phyloP scores from a whole-genome alignment of 176 grass and related monocot species.

The Ensete glaucum region DNA sequence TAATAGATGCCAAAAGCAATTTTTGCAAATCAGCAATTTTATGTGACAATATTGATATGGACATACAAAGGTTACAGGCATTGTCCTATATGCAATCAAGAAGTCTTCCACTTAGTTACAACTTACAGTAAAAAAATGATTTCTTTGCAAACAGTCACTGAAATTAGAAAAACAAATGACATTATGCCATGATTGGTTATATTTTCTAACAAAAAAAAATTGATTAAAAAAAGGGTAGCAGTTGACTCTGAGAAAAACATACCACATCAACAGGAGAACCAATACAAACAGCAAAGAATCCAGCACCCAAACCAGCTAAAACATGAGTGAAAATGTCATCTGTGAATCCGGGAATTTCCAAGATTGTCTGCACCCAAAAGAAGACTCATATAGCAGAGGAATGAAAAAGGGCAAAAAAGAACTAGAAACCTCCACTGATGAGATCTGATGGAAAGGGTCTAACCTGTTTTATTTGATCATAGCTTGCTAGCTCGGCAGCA shows the following conservation, averaged over 20 bases:
- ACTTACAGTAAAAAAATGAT: background rate
- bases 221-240: background rate
- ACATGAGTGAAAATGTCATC: conserved; percentile 85
- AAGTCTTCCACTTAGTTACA: background rate
- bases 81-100: background rate
- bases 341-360: conserved; percentile 87
- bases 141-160: background rate
- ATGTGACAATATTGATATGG: background rate
- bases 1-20: background rate
- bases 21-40: background rate
- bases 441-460: background rate
- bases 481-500: conserved; percentile 86
- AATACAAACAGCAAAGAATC: conserved; percentile 94
- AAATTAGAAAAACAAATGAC: too few relatives aligned
- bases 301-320: conserved; percentile 73
- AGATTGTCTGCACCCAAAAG: conserved; percentile 47
- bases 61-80: background rate
- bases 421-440: background rate
- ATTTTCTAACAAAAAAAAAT: background rate
- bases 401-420: background rate
- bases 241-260: conserved; percentile 20
- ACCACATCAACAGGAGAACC: conserved; percentile 97
- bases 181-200: background rate
- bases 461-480: conserved; percentile 96
- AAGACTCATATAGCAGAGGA: background rate